These are phyloP conservation scores for Backusella macrospora DNA, from an alignment of 192 early-diverging fungal species.

Conservation along the genomic window DNA sequence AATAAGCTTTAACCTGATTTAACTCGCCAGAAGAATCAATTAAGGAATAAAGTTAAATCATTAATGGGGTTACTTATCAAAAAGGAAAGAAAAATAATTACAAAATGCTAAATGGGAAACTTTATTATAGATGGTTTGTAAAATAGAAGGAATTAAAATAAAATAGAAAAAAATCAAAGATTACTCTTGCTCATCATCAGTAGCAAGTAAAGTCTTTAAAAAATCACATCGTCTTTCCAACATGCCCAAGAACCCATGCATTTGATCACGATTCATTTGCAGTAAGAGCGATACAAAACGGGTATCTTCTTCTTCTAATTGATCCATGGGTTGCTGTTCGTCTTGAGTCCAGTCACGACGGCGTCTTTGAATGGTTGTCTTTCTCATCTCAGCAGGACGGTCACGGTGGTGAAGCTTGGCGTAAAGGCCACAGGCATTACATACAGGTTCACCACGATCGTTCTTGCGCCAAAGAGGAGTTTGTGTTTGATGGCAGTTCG, in stretches of 20 bases:
- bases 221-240: conserved; percentile 58
- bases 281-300: conserved; percentile 34
- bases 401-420: conserved; percentile 58
- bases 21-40: neutral
- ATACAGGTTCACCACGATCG: conserved; percentile 71
- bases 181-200: neutral
- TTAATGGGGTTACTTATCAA: neutral
- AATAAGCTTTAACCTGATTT: neutral
- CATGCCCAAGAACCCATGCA: conserved; percentile 54
- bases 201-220: conserved; percentile 22
- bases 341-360: conserved; percentile 44
- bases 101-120: too few species aligned
- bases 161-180: neutral
- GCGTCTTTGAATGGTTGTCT: conserved; percentile 54
- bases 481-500: conserved; percentile 75
- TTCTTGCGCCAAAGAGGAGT: conserved; percentile 86
- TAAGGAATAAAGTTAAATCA: neutral
- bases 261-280: conserved; percentile 54
- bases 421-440: conserved; percentile 80
- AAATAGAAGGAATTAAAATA: neutral
- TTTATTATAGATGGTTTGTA: neutral
- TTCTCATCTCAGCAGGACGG: conserved; percentile 56
- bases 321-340: neutral
- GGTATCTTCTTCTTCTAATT: conserved; percentile 34
- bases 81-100: neutral